Evolutionary conservation across 805 yeast genomes (phyloP), one percentile per base, ranked within the genome.

Genomic region (Cephaloascus albidus): DNA sequence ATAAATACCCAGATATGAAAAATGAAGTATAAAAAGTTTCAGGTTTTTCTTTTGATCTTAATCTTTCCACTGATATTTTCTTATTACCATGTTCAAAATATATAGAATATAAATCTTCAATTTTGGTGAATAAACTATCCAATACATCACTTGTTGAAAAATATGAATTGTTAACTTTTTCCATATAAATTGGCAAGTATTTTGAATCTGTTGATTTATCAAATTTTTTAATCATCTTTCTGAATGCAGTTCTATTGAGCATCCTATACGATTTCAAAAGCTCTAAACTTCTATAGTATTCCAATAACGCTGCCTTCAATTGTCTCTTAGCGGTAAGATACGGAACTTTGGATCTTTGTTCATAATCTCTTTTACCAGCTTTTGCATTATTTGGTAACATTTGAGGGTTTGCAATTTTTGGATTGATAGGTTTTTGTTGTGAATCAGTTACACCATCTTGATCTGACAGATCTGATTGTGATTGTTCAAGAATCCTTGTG

Each of bases 141-240:
- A 85, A 53, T 5, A 74, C 69, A 41, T 77, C 85, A 45, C 85
- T 77, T 4, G 77, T 67, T 23, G 73, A 69, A 53, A 84, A 81
- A 48, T 77, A 69, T n/a, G 78, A 57, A 3, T 53, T 47, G 44
- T 79, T 78, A 4, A 85, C 71, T 39, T 72, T 74, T 17, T 65
- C 67, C 77, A 81, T 69, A 52, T 77, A 86, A 3, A 54, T 44
- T 1, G 61, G 55, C 10, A 76, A 63, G 3, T 70, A 47, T 1
- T 63, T 48, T 8, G 74, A 63, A 10, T 63, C 54, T 2, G 80
- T 69, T 3, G 81, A 69, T 52, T 93, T 93, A 59, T 93, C 98
- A 54, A 77, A 89, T 57, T 93, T 93, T 54, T 93, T 93, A 42
- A 87, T 69, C 51, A 93, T 79, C 52, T 93, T 93, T 38, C 96